Percentiles rank a stretch among this genome's conserved stretches.
These are phyloP conservation scores for Globisporangium abappressorium DNA, from an alignment of 352 stramenopile species.

Conservation along the genomic window DNA sequence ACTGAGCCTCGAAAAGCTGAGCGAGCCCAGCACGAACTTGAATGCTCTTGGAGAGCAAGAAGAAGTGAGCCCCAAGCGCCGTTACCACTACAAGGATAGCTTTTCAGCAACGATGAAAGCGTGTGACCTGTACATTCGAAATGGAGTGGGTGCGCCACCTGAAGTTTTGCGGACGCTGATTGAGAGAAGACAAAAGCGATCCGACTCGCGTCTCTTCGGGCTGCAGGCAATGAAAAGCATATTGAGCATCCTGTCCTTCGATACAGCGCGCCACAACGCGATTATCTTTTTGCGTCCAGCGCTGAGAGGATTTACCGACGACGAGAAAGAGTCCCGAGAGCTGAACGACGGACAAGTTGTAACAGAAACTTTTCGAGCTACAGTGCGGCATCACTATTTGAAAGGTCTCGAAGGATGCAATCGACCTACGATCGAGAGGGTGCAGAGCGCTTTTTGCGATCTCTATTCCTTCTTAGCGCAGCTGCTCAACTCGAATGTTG, in stretches of 20 bases:
- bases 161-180: slow-evolving; percentile 68
- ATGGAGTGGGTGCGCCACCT: slow-evolving; percentile 76
- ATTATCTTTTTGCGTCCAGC: slow-evolving; percentile 83
- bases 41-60: slow-evolving; percentile 19
- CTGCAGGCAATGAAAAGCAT: slow-evolving; percentile 82
- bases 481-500: slow-evolving; percentile 31
- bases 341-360: slow-evolving; percentile 74
- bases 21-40: slow-evolving; percentile 10
- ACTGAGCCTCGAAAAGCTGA: slow-evolving; percentile 3
- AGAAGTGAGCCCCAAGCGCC: slow-evolving; percentile 23
- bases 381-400: slow-evolving; percentile 82
- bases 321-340: slow-evolving; percentile 79
- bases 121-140: slow-evolving; percentile 85
- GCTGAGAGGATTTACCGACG: slow-evolving; percentile 82
- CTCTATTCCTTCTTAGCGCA: slow-evolving; percentile 70
- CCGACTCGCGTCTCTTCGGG: slow-evolving; percentile 73
- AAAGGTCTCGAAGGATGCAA: slow-evolving; percentile 85
- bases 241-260: slow-evolving; percentile 65
- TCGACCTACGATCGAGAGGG: slow-evolving; percentile 45
- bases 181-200: slow-evolving; percentile 67
- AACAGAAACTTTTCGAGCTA: slow-evolving; percentile 80
- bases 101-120: slow-evolving; percentile 83
- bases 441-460: slow-evolving; percentile 73
- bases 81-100: slow-evolving; percentile 53
- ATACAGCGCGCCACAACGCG: slow-evolving; percentile 70